Base-by-base conservation (phyloP, 2,329 filamentous ascomycete genomes). In the Pseudogymnoascus sp. region DNA sequence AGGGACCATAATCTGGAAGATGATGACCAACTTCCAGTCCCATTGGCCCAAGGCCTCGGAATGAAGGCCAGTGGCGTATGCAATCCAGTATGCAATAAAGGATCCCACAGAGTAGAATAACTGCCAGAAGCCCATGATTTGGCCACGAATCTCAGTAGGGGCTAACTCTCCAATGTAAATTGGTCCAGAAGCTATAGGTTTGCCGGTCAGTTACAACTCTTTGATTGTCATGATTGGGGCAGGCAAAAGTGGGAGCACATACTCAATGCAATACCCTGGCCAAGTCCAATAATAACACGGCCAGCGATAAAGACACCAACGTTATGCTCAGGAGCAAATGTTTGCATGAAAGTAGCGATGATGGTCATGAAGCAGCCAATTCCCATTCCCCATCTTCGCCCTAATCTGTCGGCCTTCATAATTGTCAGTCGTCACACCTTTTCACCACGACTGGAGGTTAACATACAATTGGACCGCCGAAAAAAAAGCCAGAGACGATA, bases 21-120 rank as follows among this genome's bases (percentile, higher is more conserved):
- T 85, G 67, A 90, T 83, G 11, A 90, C 85, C 78, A 89, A 83
- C 69, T 83, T 84, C 87, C 87, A 90, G 74, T 90, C 86, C 88
- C 87, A 90, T 69, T 90, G 79, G 43, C 87, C 87, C 3, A 90
- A 80, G 41, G 69, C 77, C 43, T 76, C 69, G 51, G 78, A 77
- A 74, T 88, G 77, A 71, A 84, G 79, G 37, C 80, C 80, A 72
- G 84, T 85, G 14, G 81, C 86, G 69, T 82, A 90, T 73, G 85
- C 85, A 71, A 89, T 84, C 86, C 78, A 79, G 77, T 84, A 86
- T 61, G 84, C 85, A 68, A 88, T 84, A 74, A 87, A 88, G 13
- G 80, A 83, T 4, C 85, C 86, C 25, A 88, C 86, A 1, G 79
- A 83, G 75, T 87, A 89, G 76, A 86, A 87, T 70, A 86, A 80